A percentile compares a stretch with the other conserved stretches of the same genome.
Evolutionary conservation across 2,329 filamentous ascomycete genomes (phyloP).

Genomic region (Paecilomyces formosus): DNA sequence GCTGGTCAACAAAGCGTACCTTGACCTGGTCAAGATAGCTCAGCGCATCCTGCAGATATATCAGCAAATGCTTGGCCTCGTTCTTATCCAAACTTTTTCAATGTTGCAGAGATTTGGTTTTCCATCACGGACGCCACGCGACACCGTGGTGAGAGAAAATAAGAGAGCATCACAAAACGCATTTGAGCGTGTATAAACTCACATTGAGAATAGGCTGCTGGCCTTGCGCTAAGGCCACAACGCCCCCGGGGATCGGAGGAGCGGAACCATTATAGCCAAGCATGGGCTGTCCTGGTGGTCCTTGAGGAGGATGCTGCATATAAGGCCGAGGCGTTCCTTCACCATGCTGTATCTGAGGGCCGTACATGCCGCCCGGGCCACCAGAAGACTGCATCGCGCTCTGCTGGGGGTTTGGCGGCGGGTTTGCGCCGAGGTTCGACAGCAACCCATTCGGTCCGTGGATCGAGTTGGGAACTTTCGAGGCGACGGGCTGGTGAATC

Average conservation of each 20-base stretch:
- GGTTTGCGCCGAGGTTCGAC: constrained; percentile 59
- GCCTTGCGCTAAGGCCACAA: constrained; percentile 61
- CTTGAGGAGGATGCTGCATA: constrained; percentile 54
- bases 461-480: constrained; percentile 70
- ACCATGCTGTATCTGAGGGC: constrained; percentile 55
- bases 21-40: constrained; percentile 98
- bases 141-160: neutral
- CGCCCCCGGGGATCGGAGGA: constrained; percentile 40
- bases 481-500: constrained; percentile 88
- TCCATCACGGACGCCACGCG: neutral
- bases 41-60: constrained; percentile 61
- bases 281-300: constrained; percentile 47
- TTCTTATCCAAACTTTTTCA: neutral
- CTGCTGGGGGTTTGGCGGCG: constrained; percentile 46
- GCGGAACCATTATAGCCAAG: constrained; percentile 40
- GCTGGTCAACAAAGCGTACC: constrained; percentile 92
- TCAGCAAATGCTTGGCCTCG: neutral
- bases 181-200: constrained; percentile 24
- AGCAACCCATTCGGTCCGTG: constrained; percentile 89
- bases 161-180: neutral
- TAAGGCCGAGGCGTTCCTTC: constrained; percentile 49
- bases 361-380: constrained; percentile 60
- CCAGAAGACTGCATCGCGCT: constrained; percentile 52
- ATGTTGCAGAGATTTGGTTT: neutral
- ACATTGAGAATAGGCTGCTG: constrained; percentile 75